phyloP scores from a whole-genome alignment of 805 yeast genomes.

The Candida sonorensis region DNA sequence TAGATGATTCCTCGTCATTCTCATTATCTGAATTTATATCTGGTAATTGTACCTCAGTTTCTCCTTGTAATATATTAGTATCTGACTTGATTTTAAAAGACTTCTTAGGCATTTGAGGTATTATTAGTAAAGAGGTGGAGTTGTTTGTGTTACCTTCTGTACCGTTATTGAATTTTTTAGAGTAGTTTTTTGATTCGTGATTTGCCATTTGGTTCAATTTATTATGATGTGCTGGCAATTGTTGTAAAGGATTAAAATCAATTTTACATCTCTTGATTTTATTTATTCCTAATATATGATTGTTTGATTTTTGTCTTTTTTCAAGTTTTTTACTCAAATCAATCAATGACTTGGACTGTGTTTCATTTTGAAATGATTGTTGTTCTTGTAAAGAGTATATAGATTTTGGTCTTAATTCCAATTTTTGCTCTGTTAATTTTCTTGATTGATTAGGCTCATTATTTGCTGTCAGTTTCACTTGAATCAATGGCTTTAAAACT shows the following conservation, averaged over 20 bases:
- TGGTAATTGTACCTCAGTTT: constrained; percentile 3
- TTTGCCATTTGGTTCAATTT: constrained; percentile 6
- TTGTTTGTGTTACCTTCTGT: no score
- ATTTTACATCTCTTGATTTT: no score
- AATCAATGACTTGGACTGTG: constrained; percentile 12
- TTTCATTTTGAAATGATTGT: constrained; percentile 5
- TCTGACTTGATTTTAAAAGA: not conserved
- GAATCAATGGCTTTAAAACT: constrained; percentile 9
- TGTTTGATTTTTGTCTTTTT: constrained; percentile 13
- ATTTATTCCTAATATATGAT: no score
- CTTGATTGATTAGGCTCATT: constrained; percentile 10
- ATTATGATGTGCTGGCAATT: constrained; percentile 14
- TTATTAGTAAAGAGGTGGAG: no score
- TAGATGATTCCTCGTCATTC: constrained; percentile 13
- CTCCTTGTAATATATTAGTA: not conserved
- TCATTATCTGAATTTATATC: constrained; percentile 21
- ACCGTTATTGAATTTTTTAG: no score
- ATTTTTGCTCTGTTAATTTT: constrained; percentile 20
- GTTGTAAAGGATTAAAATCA: constrained; percentile 7
- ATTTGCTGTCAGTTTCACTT: constrained; percentile 3
- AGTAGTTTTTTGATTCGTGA: no score
- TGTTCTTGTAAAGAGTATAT: constrained; percentile 5
- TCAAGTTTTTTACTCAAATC: constrained; percentile 15
- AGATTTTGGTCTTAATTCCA: constrained; percentile 9
- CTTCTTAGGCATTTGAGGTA: not conserved